Evolutionary conservation across 371 early-diverging fungal genomes (phyloP), one percentile per base, ranked within the genome.

Genomic region (Syncephalastrum contaminatum): DNA sequence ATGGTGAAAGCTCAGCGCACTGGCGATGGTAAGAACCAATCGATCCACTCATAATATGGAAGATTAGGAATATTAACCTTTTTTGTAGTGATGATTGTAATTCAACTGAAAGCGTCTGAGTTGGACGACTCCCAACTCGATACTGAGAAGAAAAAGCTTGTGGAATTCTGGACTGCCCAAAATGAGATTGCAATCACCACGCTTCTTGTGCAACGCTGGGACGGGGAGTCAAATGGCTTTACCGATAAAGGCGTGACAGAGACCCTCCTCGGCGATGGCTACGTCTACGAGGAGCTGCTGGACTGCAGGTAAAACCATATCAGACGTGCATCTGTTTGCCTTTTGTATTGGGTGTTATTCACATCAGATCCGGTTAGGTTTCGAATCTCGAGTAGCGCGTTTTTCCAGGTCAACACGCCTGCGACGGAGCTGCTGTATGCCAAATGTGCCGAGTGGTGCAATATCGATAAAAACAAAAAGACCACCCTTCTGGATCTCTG

Each of bases 351-450:
- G 14, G 4, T n/a, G 51, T 39, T 20, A n/a, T 25, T 51, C 39
- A n/a, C 30, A 27, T 16, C 16, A 21, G 48, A 16, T 12, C 20
- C 20, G 22, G 15, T 50, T 50, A 60, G 66, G 10, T 94, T 94
- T 70, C 80, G 85, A 16, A 81, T 94, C 15, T 90, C 91, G 2
- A 85, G 86, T 27, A 73, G 69, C 42, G 81, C 93, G 0, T 92
- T 94, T 59, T 94, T 92, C 77, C 92, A 92, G 73, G 76, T 90
- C 54, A 94, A 92, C 63, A 85, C 88, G 14, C 66, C 73, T 6
- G 90, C 88, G 4, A 82, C 91, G 4, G 87, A 90, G 60, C 53
- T 83, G 5, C 63, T 92, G 44, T 90, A 89, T 61, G 57, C 74
- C 27, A 67, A 70, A 51, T 77, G 76, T 51, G 69, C 72, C 20